phyloP scores from a whole-genome alignment of 73 alveolate genomes.

The Blepharisma stoltei region DNA sequence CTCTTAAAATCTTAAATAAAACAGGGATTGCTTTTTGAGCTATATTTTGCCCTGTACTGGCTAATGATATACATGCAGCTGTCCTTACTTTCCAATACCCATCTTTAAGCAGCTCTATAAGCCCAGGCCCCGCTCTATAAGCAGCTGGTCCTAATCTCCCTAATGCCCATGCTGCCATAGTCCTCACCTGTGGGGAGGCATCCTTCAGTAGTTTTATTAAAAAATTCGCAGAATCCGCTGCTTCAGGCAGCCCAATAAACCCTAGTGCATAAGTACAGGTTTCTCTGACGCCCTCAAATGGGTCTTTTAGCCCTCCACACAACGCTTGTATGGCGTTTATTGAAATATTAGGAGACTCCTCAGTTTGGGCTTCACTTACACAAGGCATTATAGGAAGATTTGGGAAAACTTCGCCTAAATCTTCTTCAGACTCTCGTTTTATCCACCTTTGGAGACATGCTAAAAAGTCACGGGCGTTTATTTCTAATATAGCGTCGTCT shows the following conservation, averaged over 20 bases:
- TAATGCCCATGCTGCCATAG: conserved; percentile 86
- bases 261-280: conserved; percentile 80
- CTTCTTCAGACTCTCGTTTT: conserved; percentile 30
- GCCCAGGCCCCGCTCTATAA: conserved; percentile 63
- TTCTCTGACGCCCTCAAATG: conserved; percentile 52
- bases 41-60: conserved; percentile 73
- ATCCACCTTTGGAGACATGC: conserved; percentile 87
- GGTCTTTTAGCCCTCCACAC: neutral
- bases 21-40: conserved; percentile 78
- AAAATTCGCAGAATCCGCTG: conserved; percentile 68
- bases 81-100: conserved; percentile 92
- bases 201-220: conserved; percentile 63
- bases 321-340: neutral
- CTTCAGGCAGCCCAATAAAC: conserved; percentile 89
- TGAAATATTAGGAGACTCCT: neutral
- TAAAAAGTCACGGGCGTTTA: conserved; percentile 84
- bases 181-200: conserved; percentile 80
- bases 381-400: neutral
- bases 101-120: conserved; percentile 68
- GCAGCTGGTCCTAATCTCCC: conserved; percentile 81
- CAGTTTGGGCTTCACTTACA: neutral
- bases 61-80: conserved; percentile 89
- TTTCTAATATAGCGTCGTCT: conserved; percentile 62
- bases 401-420: conserved; percentile 9
- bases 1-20: conserved; percentile 74